Evolutionary conservation across 331 rosid genomes (phyloP).

Genomic region (Quercus lobata): DNA sequence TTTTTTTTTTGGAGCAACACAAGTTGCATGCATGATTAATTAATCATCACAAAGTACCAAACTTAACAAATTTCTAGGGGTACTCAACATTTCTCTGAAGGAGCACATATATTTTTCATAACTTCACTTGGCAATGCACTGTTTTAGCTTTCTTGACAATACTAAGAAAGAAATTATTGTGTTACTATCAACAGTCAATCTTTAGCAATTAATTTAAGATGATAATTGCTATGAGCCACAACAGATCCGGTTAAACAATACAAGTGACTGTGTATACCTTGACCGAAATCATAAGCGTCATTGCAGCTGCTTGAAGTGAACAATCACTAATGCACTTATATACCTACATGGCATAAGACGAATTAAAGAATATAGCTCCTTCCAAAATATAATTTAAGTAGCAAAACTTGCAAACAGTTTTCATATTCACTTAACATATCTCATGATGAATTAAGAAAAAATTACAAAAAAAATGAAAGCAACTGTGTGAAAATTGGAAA

Average conservation of each 20-base stretch:
- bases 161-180: not conserved
- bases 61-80: not conserved
- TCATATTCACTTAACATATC: not conserved
- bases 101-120: not conserved
- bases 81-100: not conserved
- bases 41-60: not conserved
- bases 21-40: not conserved
- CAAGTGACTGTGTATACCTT: not conserved
- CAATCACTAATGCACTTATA: not conserved
- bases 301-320: not conserved
- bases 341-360: not conserved
- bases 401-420: not conserved
- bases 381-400: not conserved
- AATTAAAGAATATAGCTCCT: not conserved
- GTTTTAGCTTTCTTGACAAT: not conserved
- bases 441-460: not conserved
- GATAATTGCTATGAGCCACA: not conserved
- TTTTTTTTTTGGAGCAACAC: not conserved
- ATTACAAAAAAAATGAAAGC: not conserved
- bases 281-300: not conserved
- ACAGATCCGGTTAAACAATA: not conserved
- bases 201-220: not conserved
- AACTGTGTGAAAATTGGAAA: not conserved
- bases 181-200: not conserved
- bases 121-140: not conserved